Evolutionary conservation across 169 alveolate genomes (phyloP), one percentile per base, ranked within the genome.

Genomic region (Eimeria necatrix): DNA sequence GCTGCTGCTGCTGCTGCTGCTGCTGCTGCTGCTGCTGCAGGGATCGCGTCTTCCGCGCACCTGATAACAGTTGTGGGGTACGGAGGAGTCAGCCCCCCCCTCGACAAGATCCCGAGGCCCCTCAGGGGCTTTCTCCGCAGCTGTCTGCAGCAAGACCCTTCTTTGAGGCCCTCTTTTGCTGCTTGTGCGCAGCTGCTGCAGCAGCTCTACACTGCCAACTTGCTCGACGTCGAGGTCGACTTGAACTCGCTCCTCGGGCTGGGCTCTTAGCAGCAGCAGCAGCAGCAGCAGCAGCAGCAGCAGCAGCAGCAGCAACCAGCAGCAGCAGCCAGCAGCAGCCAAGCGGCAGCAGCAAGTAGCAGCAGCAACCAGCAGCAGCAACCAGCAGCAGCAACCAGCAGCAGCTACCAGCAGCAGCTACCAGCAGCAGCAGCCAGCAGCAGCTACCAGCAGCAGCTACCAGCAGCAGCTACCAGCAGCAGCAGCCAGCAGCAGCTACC

Each of bases 131-230:
- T 93, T 49, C 87, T 93, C n/a, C 48, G 49, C 10, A 48, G 93
- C 56, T 93, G 95, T 41, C 87, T 93, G 52, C 53, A 51, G 71
- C 74, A 4, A 48, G 68, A 60, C 14, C 95, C 95, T 9, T 59
- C 87, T 51, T 3, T 18, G 26, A 61, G 95, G 64, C 93, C 94
- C 51, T 48, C 92, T 9, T 93, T 93, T n/a, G 92, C 93, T n/a
- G 68, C 93, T 73, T 93, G 95, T 22, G 94, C 93, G 0, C 85
- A 93, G 74, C 95, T 78, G 88, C 87, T 93, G 89, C 95, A 91
- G 64, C 80, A 60, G 70, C 60, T 91, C n/a, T 59, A 76, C 70
- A 73, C 90, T 12, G 90, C 95, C 16, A 91, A 91, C 70, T n/a
- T 59, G 26, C 90, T 76, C 78, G 95, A 91, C 71, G 95, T 91